Evolutionary conservation across 495 filamentous ascomycete species (phyloP), one percentile per base, ranked within the genome.

Genomic region (Cercophora newfieldiana): DNA sequence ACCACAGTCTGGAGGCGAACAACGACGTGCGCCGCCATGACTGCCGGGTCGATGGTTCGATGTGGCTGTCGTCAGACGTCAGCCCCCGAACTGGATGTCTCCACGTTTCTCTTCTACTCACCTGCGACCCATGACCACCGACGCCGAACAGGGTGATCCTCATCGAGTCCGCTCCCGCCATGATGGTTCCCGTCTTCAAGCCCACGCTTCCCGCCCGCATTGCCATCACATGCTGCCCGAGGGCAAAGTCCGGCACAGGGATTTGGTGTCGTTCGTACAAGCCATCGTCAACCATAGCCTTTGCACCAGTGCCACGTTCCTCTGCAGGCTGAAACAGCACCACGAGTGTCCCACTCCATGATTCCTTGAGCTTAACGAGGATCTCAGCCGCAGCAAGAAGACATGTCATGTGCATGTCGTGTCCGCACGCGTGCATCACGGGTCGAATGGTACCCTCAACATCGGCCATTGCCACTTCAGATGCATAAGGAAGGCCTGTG

Each of bases 341-440:
- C 1, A 89, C 68, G 12, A 89, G 56, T 0, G 85, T 89, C 0
- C 88, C 87, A 12, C 55, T 71, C 87, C 87, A 90, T 22, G 77
- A 16, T 0, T 75, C 67, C n/a, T 72, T 76, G 3, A 81, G 78
- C 5, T 67, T 55, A 22, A 72, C 63, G 7, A 90, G 72, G 1
- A 85, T 72, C 37, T 75, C 70, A 0, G 86, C 80, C 1, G 81
- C 80, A 3, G 79, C 86, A 54, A 89, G 73, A 7, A 90, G 74
- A 18, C 69, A 70, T 0, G 83, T 75, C 10, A 88, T 79, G 68
- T 91, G 86, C 67, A 85, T 83, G 65, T 90, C 88, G 66, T 91
- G 88, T 0, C 88, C 88, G 71, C 88, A 90, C 25, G 88, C 87
- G 69, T 90, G 88, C 87, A 88, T 88, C 0, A 88, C 85, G 0